These are phyloP conservation scores for Phytopythium litorale DNA, from an alignment of 352 stramenopile species.

Conservation along the genomic window DNA sequence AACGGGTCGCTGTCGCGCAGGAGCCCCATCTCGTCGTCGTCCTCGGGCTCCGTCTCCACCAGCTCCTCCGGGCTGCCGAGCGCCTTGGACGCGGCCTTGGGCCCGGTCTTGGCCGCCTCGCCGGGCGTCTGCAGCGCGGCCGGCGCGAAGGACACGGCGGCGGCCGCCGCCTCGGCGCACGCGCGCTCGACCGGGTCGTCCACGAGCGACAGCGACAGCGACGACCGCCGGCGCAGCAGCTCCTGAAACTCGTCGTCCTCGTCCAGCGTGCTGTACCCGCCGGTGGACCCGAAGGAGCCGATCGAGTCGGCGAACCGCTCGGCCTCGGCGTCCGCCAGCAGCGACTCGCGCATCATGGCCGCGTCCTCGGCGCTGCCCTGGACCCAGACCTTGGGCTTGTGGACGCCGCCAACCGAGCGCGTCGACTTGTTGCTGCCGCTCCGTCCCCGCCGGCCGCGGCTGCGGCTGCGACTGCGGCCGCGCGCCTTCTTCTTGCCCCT, in stretches of 20 bases:
- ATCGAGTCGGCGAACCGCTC: slow-evolving; percentile 1
- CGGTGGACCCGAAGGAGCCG: slow-evolving; percentile 15
- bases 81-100: slow-evolving; percentile 10
- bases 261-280: slow-evolving; percentile 40
- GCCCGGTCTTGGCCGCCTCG: not conserved
- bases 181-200: slow-evolving; percentile 17
- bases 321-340: not conserved
- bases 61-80: slow-evolving; percentile 30
- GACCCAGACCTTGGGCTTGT: not conserved
- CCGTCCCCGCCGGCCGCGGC: slow-evolving; percentile 12
- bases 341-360: slow-evolving; percentile 11
- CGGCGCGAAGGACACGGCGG: not conserved
- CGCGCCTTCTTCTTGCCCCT: slow-evolving; percentile 25
- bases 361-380: not conserved
- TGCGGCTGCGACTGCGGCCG: slow-evolving; percentile 13
- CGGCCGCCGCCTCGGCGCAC: slow-evolving; percentile 2
- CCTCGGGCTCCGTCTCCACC: slow-evolving; percentile 39
- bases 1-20: slow-evolving; percentile 26
- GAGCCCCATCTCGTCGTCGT: slow-evolving; percentile 23
- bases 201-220: slow-evolving; percentile 11
- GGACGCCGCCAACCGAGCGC: not conserved
- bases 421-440: not conserved
- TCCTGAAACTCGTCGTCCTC: slow-evolving; percentile 34
- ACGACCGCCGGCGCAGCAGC: slow-evolving; percentile 10
- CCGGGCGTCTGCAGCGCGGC: not conserved